Evolutionary conservation across 2,329 filamentous ascomycete species (phyloP).

Genomic region (Massarina eburnea): DNA sequence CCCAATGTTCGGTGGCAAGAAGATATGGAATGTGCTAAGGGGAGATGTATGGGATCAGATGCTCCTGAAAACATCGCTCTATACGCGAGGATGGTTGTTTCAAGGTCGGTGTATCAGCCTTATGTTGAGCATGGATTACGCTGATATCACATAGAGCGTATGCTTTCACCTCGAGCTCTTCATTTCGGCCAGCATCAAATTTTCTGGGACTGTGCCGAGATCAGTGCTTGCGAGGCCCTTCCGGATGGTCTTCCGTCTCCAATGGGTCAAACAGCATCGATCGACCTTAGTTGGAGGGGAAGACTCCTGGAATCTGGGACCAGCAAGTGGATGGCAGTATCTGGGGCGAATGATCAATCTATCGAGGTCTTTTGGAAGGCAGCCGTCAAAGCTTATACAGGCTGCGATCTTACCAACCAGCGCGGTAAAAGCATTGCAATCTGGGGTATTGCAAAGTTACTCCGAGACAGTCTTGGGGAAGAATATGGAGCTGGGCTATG

Average conservation of each 20-base stretch:
- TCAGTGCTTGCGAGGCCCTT: constrained; percentile 14
- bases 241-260: constrained; percentile 10
- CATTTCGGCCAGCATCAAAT: constrained; percentile 18
- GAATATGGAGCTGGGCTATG: constrained; percentile 27
- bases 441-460: constrained; percentile 27
- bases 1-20: constrained; percentile 1
- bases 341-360: constrained; percentile 12
- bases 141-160: constrained; percentile 11
- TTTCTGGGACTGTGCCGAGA: constrained; percentile 21
- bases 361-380: constrained; percentile 18
- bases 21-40: constrained; percentile 15
- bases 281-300: constrained; percentile 16
- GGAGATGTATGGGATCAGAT: constrained; percentile 14
- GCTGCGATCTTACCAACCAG: constrained; percentile 17
- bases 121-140: not conserved
- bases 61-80: constrained; percentile 11
- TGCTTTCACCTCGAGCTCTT: constrained; percentile 19
- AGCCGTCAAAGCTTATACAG: constrained; percentile 17
- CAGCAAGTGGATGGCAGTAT: not conserved
- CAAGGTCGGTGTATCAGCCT: constrained; percentile 8
- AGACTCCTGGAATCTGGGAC: constrained; percentile 4
- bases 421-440: constrained; percentile 18
- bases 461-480: constrained; percentile 21
- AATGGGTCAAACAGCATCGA: constrained; percentile 6
- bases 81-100: constrained; percentile 23